These are phyloP conservation scores for Brasilioporus rufonigricans DNA, from an alignment of 768 basidiomycete genomes.

Conservation along the genomic window DNA sequence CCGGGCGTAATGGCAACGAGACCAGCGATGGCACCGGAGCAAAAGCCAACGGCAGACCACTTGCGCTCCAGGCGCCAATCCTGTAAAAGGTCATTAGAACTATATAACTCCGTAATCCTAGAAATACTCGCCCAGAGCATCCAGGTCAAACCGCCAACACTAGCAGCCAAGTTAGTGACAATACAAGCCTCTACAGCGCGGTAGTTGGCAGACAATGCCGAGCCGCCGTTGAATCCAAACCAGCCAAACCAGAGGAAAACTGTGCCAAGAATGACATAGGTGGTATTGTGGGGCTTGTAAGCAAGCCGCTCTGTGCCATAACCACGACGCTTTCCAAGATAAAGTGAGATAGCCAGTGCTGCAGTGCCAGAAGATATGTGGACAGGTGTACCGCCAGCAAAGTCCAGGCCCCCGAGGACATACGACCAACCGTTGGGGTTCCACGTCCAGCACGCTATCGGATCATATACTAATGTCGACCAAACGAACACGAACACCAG, in stretches of 20 bases:
- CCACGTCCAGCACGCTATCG: constrained; percentile 97
- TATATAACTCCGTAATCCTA: not conserved
- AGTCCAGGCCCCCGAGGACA: constrained; percentile 81
- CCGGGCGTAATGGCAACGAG: constrained; percentile 89
- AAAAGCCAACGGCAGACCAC: constrained; percentile 93
- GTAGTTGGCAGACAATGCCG: constrained; percentile 84
- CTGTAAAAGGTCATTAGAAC: constrained; percentile 27
- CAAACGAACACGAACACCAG: constrained; percentile 90
- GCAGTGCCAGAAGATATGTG: constrained; percentile 94
- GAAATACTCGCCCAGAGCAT: constrained; percentile 70
- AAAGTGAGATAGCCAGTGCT: constrained; percentile 87
- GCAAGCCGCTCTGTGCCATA: constrained; percentile 89
- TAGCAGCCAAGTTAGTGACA: constrained; percentile 90
- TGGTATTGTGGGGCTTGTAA: constrained; percentile 93
- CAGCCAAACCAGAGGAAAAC: constrained; percentile 94
- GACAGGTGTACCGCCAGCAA: constrained; percentile 95
- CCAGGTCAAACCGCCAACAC: constrained; percentile 87
- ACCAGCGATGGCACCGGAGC: constrained; percentile 90
- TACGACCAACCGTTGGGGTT: constrained; percentile 75
- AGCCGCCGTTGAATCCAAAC: constrained; percentile 96
- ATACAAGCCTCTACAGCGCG: constrained; percentile 87
- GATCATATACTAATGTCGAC: constrained; percentile 89
- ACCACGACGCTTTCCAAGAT: constrained; percentile 86
- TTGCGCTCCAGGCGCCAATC: constrained; percentile 93
- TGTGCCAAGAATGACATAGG: constrained; percentile 92